Conservation (phyloP, 768 basidiomycete species). For the Antrodiella citrinella region DNA sequence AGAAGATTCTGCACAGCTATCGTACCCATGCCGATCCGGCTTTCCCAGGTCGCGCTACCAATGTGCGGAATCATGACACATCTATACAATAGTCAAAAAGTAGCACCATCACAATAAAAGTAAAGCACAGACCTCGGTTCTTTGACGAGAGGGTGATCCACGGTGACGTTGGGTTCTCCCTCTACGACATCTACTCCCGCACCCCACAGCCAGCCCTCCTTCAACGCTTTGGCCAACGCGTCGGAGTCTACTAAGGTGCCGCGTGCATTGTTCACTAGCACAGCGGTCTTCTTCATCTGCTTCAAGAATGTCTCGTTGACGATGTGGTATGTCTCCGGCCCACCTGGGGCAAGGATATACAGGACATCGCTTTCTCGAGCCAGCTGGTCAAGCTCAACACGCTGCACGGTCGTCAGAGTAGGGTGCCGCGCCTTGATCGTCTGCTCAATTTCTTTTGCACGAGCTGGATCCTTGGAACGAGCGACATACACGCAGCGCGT, state of each 20-base stretch:
- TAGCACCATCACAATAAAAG: neutral
- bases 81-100: constrained; percentile 28
- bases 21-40: constrained; percentile 74
- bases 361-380: constrained; percentile 78
- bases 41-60: constrained; percentile 83
- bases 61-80: constrained; percentile 86
- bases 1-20: constrained; percentile 65
- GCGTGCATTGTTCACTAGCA: constrained; percentile 80
- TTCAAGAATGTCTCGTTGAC: constrained; percentile 64
- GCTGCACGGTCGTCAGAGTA: constrained; percentile 33
- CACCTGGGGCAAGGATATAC: constrained; percentile 78
- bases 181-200: constrained; percentile 94
- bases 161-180: constrained; percentile 72
- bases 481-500: constrained; percentile 60
- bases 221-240: constrained; percentile 75
- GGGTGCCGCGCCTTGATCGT: constrained; percentile 14
- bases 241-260: constrained; percentile 88
- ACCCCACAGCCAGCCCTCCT: constrained; percentile 76
- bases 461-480: constrained; percentile 17
- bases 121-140: constrained; percentile 48
- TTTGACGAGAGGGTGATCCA: constrained; percentile 74
- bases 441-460: constrained; percentile 28
- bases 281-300: constrained; percentile 77
- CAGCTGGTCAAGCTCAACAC: constrained; percentile 58
- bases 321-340: constrained; percentile 59